phyloP scores from a whole-genome alignment of 176 grass and related monocot genomes.

The Phoenix roebelenii region DNA sequence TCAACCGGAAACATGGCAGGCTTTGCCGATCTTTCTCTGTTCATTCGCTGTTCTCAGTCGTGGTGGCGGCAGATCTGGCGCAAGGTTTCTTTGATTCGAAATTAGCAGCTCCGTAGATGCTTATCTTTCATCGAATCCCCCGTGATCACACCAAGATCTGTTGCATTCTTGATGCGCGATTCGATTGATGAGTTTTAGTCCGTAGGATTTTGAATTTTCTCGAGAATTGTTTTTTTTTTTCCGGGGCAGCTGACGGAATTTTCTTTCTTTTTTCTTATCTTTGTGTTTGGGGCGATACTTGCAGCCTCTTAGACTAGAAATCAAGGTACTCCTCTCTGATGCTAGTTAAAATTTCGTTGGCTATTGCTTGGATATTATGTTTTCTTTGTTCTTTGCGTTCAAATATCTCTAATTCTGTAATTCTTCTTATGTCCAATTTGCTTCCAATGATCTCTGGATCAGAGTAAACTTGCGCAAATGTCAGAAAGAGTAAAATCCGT shows the following conservation, averaged over 20 bases:
- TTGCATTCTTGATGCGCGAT: conserved; percentile 3
- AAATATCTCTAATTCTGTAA: too few relatives aligned
- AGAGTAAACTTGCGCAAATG: conserved; percentile 91
- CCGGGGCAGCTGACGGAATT: conserved; percentile 8
- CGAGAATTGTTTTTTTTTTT: conserved; percentile 53
- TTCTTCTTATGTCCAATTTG: conserved; percentile 16
- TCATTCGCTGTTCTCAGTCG: not conserved
- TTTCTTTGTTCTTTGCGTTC: too few relatives aligned
- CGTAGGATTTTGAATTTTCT: not conserved
- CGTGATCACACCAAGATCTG: conserved; percentile 4
- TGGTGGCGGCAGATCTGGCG: conserved; percentile 3
- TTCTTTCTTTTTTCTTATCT: conserved; percentile 23
- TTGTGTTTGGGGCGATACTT: conserved; percentile 18
- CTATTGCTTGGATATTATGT: conserved; percentile 18
- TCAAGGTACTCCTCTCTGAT: conserved; percentile 62
- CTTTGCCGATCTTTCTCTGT: conserved; percentile 5
- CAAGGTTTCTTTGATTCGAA: not conserved
- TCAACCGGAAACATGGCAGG: conserved; percentile 24
- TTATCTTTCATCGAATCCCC: not conserved
- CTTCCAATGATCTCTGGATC: conserved; percentile 26
- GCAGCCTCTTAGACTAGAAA: conserved; percentile 99
- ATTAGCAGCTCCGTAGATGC: not conserved
- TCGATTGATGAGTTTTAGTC: not conserved
- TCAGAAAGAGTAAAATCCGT: conserved; percentile 91
- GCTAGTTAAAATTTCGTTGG: too few relatives aligned